Evolutionary conservation across 768 basidiomycete genomes (phyloP).

Genomic region (Chlorophyllum brunneum): DNA sequence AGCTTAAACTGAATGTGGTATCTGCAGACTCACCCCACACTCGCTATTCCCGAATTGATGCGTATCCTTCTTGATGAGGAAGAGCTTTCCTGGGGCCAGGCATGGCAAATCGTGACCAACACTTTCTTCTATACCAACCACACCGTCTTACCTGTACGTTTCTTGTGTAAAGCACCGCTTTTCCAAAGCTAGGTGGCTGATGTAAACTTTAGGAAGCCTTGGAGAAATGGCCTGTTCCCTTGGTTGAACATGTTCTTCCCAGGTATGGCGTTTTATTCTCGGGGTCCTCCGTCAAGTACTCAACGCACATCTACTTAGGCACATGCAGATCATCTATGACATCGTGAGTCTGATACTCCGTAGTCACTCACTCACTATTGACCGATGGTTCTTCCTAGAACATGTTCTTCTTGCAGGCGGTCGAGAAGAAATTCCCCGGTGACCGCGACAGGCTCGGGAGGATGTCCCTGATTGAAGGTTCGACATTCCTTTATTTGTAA

Average conservation of each 20-base stretch:
- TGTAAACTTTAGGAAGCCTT: constrained; percentile 57
- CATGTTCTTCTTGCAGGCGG: constrained; percentile 75
- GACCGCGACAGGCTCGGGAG: constrained; percentile 76
- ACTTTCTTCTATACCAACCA: constrained; percentile 97
- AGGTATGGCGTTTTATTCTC: constrained; percentile 35
- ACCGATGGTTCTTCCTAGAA: constrained; percentile 31
- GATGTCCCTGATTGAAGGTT: constrained; percentile 91
- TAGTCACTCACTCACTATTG: neutral
- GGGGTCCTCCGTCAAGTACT: neutral
- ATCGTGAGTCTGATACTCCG: constrained; percentile 49
- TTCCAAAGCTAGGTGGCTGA: neutral
- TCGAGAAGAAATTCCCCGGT: constrained; percentile 87
- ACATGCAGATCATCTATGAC: constrained; percentile 91
- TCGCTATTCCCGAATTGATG: constrained; percentile 95
- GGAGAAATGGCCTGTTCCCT: constrained; percentile 89
- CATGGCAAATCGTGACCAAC: constrained; percentile 87
- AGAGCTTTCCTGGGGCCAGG: constrained; percentile 74
- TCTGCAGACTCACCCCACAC: constrained; percentile 85
- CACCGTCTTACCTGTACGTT: constrained; percentile 78
- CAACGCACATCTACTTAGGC: constrained; percentile 33
- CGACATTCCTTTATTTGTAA: neutral
- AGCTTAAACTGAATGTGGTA: neutral
- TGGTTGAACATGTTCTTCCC: constrained; percentile 83
- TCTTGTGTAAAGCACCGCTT: neutral
- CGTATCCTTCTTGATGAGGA: constrained; percentile 91